phyloP scores from a whole-genome alignment of 2,329 filamentous ascomycete species.

The Onygena corvina region DNA sequence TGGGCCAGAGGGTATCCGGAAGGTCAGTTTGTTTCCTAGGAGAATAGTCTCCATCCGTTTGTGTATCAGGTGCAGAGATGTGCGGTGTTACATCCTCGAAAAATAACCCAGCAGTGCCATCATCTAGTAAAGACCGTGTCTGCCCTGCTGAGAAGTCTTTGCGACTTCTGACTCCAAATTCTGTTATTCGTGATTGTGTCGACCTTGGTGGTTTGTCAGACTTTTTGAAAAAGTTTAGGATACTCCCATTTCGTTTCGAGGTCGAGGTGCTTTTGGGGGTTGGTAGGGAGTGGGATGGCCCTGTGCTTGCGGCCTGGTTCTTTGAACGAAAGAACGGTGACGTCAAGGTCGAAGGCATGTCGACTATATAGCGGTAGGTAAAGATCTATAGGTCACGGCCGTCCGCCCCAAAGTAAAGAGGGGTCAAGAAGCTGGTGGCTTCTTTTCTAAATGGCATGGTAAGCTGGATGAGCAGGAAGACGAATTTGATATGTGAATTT shows the following conservation, averaged over 20 bases:
- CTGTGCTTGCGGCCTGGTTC: neutral
- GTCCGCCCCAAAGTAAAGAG: neutral
- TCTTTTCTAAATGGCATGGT: neutral
- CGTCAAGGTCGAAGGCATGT: slow-evolving; percentile 1
- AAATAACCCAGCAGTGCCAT: slow-evolving; percentile 23
- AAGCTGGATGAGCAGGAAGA: too few species aligned
- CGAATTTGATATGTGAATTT: neutral
- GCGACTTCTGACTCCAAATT: slow-evolving; percentile 24
- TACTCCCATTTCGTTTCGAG: slow-evolving; percentile 45
- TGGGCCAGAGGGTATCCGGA: neutral
- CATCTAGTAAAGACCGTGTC: neutral
- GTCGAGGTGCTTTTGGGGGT: neutral
- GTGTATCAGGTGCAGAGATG: neutral
- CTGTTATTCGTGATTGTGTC: slow-evolving; percentile 44
- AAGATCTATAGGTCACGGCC: neutral
- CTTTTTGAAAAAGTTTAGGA: slow-evolving; percentile 65
- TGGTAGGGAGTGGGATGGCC: neutral
- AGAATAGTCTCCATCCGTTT: neutral
- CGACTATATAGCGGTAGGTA: neutral
- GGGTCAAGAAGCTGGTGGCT: neutral
- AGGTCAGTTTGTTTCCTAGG: neutral
- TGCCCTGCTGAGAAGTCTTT: neutral
- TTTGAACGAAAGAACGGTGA: slow-evolving; percentile 9
- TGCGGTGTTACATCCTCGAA: slow-evolving; percentile 23
- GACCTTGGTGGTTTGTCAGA: slow-evolving; percentile 40